Percentiles rank a stretch among this genome's conserved stretches.
Conservation (phyloP, 2,329 filamentous ascomycete species). For the Fusarium pseudoanthophilum region DNA sequence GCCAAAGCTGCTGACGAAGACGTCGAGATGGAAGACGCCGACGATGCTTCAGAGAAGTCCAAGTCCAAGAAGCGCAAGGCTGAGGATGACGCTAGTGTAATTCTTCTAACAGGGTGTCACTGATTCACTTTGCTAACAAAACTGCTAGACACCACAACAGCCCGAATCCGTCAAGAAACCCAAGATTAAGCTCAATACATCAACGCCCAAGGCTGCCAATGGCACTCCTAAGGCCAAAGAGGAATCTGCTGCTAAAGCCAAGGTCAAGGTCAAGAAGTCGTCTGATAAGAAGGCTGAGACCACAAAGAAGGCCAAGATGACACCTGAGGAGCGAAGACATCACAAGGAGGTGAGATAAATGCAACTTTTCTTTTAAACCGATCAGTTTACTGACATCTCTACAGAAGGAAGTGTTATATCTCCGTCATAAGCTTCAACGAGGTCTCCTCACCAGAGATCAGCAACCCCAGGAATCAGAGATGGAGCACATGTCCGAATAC, state of each 20-base stretch:
- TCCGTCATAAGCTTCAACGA: constrained; percentile 94
- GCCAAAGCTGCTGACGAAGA: constrained; percentile 67
- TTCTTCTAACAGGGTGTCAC: constrained; percentile 13
- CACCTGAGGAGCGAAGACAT: constrained; percentile 65
- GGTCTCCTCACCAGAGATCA: constrained; percentile 88
- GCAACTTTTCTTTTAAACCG: neutral
- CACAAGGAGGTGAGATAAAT: constrained; percentile 66
- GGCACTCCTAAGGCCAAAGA: constrained; percentile 62
- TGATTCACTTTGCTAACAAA: constrained; percentile 23
- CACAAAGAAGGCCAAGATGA: constrained; percentile 67
- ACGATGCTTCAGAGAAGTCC: constrained; percentile 72
- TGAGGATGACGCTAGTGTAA: constrained; percentile 73
- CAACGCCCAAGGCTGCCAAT: constrained; percentile 39
- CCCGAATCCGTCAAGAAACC: constrained; percentile 74
- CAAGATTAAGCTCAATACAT: constrained; percentile 72
- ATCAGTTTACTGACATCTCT: constrained; percentile 48
- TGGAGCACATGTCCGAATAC: constrained; percentile 81
- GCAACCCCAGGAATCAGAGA: constrained; percentile 86
- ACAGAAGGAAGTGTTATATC: constrained; percentile 84
- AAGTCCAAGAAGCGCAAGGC: constrained; percentile 83
- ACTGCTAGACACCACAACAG: constrained; percentile 65
- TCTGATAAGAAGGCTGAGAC: constrained; percentile 67
- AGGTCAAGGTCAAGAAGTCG: constrained; percentile 64
- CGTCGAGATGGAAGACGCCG: constrained; percentile 70
- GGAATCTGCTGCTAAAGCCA: constrained; percentile 64